phyloP scores from a whole-genome alignment of 495 filamentous ascomycete species.

The Rostrohypoxylon terebratum region DNA sequence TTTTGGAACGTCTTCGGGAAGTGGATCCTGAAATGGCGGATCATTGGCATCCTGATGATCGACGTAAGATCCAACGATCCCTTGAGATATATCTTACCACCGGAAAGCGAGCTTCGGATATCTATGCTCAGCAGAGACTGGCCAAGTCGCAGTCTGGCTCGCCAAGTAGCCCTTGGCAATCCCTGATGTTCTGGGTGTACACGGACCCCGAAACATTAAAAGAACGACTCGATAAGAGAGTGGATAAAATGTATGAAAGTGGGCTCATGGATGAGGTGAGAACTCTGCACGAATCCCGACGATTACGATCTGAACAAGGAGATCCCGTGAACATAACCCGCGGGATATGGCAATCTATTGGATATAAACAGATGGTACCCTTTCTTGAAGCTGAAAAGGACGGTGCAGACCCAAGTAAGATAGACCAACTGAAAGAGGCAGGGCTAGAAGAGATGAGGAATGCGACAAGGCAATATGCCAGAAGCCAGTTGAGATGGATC shows the following conservation, averaged over 20 bases:
- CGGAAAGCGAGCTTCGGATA: conserved; percentile 81
- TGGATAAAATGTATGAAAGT: conserved; percentile 81
- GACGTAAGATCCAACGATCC: conserved; percentile 88
- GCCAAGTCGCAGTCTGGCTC: conserved; percentile 37
- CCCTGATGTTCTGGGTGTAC: conserved; percentile 89
- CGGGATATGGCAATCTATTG: conserved; percentile 96
- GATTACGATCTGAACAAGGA: conserved; percentile 60
- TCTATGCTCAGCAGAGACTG: conserved; percentile 80
- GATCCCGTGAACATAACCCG: conserved; percentile 72
- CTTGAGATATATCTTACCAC: conserved; percentile 89
- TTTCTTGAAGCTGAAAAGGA: conserved; percentile 69
- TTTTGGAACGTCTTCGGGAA: conserved; percentile 76
- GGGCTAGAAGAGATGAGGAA: conserved; percentile 70
- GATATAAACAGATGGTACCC: conserved; percentile 86
- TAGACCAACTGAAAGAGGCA: conserved; percentile 52
- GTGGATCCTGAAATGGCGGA: conserved; percentile 92
- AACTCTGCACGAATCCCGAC: conserved; percentile 67
- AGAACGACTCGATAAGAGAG: conserved; percentile 76
- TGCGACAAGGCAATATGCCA: conserved; percentile 88
- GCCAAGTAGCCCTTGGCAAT: conserved; percentile 64
- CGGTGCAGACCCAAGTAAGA: conserved; percentile 48
- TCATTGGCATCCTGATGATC: conserved; percentile 93
- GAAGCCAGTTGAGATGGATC: conserved; percentile 86
- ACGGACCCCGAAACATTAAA: conserved; percentile 73
- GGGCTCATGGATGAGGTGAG: conserved; percentile 78